Conservation (phyloP, 768 basidiomycete species). For the Termitomyces sp. region DNA sequence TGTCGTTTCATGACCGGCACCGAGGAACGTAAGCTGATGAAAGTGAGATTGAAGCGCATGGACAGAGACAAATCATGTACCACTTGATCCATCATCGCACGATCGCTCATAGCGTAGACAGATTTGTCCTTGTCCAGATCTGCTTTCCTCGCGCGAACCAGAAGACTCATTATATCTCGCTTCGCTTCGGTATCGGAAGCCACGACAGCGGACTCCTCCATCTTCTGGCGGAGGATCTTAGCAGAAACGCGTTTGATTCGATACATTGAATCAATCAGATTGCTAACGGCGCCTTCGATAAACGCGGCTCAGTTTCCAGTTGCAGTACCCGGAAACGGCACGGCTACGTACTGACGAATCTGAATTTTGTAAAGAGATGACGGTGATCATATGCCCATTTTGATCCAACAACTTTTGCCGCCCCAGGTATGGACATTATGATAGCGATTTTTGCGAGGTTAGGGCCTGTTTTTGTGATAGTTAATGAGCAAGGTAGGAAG, state of each 20-base stretch:
- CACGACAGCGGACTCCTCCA: conserved; percentile 25
- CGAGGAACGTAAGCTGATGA: conserved; percentile 38
- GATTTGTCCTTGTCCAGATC: conserved; percentile 26
- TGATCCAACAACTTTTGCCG: conserved; percentile 23
- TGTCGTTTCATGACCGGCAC: conserved; percentile 41
- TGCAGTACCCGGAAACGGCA: neutral
- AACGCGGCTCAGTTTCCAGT: neutral
- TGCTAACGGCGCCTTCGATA: neutral
- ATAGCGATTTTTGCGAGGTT: conserved; percentile 31
- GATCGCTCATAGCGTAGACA: conserved; percentile 39
- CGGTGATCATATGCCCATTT: conserved; percentile 23
- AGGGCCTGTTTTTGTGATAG: conserved; percentile 9
- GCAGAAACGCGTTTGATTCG: conserved; percentile 34
- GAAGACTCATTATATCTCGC: conserved; percentile 47
- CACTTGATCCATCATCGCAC: conserved; percentile 48
- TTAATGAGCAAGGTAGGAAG: neutral
- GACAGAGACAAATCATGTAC: conserved; percentile 19
- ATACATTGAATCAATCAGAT: conserved; percentile 25
- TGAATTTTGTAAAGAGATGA: conserved; percentile 5
- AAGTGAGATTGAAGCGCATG: neutral
- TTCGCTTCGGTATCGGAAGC: conserved; percentile 33
- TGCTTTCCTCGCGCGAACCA: conserved; percentile 37
- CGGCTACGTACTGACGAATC: conserved; percentile 4
- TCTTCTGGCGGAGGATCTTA: conserved; percentile 35
- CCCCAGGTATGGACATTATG: conserved; percentile 30